phyloP scores from a whole-genome alignment of 2,329 filamentous ascomycete species.

The Colletotrichum graminicola region DNA sequence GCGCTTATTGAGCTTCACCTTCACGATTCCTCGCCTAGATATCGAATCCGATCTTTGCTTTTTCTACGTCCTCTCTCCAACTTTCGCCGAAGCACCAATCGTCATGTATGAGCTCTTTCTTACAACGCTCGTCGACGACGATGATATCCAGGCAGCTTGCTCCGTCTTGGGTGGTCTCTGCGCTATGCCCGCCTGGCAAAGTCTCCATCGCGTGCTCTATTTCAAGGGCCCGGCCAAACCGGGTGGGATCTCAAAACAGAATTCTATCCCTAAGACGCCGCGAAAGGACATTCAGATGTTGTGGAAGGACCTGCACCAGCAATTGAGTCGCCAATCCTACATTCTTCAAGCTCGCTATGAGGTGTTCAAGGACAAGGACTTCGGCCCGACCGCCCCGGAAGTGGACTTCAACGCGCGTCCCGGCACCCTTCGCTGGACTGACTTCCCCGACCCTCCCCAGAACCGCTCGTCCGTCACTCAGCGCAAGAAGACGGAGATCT shows the following conservation, averaged over 20 bases:
- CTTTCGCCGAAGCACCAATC: not conserved
- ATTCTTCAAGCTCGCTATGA: constrained; percentile 68
- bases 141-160: constrained; percentile 62
- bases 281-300: constrained; percentile 52
- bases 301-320: constrained; percentile 68
- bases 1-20: not conserved
- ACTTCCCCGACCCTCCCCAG: constrained; percentile 69
- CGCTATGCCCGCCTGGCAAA: constrained; percentile 65
- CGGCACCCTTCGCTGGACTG: constrained; percentile 68
- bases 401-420: constrained; percentile 57
- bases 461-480: constrained; percentile 61
- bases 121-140: constrained; percentile 64
- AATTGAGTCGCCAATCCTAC: constrained; percentile 68
- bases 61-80: not conserved
- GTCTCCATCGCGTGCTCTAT: constrained; percentile 65
- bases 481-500: constrained; percentile 69
- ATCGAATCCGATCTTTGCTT: not conserved
- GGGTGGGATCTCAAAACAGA: constrained; percentile 59
- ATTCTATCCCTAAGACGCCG: constrained; percentile 45
- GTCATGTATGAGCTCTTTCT: constrained; percentile 72
- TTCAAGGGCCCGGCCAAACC: constrained; percentile 63
- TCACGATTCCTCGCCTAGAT: not conserved
- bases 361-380: constrained; percentile 61
- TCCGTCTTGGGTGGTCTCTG: constrained; percentile 69
- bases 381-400: constrained; percentile 53